Base-by-base conservation (phyloP, 2,329 filamentous ascomycete species). In the Coniochaeta pulveracea region DNA sequence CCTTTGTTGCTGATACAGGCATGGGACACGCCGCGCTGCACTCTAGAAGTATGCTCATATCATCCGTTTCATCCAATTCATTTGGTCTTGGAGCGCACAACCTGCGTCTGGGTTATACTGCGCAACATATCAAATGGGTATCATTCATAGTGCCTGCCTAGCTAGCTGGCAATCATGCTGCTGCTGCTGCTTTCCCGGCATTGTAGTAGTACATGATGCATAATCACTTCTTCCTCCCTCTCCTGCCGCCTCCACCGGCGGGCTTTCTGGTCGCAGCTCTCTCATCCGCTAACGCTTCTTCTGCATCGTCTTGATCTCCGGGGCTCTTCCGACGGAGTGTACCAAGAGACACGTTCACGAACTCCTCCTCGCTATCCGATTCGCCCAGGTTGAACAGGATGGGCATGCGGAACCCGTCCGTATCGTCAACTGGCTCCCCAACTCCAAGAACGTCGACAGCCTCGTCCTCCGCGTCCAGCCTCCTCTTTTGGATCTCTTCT, bases 321-420 rank as follows among this genome's bases (percentile, higher is more conserved):
- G 85, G 77, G 51, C 85, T 94, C 51, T 86, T 81, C 38, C 86
- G 72, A 43, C 89, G 72, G 69, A 93, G 89, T 29, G 91, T 93
- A 9, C 89, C 89, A 2, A 74, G 72, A 12, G 71, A 74, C 15
- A 80, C 72, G 4, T 70, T 63, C 17, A 80, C 60, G 39, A 79
- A 77, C 50, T 98, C 93, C 47, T 98, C 91, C 50, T 95, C 91
- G 50, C 85, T 94, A 50, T 96, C 91, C 46, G 85, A 94, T 47
- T 93, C 86, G 30, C 86, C 85, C 28, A 96, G 73, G 50, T 94
- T 85, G 41, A 94, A 74, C n/a, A 95, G 59, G 3, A 98, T 84
- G 1, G 91, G 93, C 80, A 98, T 93, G 37, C 76, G 72, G 52
- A 95, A 96, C 6, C 66, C 59, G 28, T 67, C 58, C 29, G 65